Percentiles rank a stretch among this genome's conserved stretches.
Conservation (phyloP, 2,329 filamentous ascomycete genomes). For the Chaetomiaceae sp. region DNA sequence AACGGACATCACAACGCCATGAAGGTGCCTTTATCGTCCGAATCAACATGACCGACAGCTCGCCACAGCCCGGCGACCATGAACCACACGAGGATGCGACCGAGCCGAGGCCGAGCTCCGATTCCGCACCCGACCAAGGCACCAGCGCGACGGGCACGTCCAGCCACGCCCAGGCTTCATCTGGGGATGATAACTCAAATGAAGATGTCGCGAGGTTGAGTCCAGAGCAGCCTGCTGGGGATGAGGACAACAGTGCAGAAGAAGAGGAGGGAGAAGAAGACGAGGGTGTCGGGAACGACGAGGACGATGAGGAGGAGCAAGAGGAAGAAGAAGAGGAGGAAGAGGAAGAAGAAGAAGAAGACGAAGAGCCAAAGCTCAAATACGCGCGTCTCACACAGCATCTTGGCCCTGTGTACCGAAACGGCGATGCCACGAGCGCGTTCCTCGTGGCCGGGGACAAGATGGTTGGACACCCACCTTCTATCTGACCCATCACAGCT, state of each 20-base stretch:
- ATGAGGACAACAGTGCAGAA: conserved; percentile 21
- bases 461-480: conserved; percentile 60
- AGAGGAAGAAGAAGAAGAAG: conserved; percentile 68
- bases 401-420: conserved; percentile 78
- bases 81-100: conserved; percentile 15
- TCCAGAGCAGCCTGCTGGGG: conserved; percentile 9
- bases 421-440: conserved; percentile 89
- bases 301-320: conserved; percentile 42
- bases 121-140: conserved; percentile 3
- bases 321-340: conserved; percentile 51
- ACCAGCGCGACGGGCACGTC: not conserved
- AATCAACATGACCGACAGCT: conserved; percentile 29
- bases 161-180: not conserved
- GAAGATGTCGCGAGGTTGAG: conserved; percentile 18
- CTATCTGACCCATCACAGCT: not conserved
- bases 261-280: conserved; percentile 36
- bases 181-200: conserved; percentile 23
- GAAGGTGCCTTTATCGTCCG: conserved; percentile 18
- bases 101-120: conserved; percentile 6
- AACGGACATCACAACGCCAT: conserved; percentile 18
- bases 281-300: too few relatives aligned
- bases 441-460: conserved; percentile 93
- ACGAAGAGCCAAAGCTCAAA: conserved; percentile 91
- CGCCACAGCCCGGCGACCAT: conserved; percentile 26
- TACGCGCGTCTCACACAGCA: conserved; percentile 82